These are phyloP conservation scores for Boletus rufocinnamomeus DNA, from an alignment of 768 basidiomycete genomes.

Conservation along the genomic window DNA sequence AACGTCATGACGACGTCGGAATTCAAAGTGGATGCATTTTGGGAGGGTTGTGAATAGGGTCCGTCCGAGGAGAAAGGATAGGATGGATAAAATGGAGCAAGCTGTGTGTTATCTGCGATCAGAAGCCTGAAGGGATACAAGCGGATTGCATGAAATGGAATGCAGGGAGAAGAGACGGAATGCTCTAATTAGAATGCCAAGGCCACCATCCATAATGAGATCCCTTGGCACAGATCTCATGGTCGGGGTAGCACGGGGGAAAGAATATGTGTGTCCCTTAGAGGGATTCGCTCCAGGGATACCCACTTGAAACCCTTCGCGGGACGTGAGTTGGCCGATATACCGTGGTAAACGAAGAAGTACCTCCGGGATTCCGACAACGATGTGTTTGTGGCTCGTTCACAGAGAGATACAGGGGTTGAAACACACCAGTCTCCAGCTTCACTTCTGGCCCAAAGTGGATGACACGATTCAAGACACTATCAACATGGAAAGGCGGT, in stretches of 20 bases:
- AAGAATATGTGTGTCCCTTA: too few species aligned
- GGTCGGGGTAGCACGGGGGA: not conserved
- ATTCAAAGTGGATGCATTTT: not conserved
- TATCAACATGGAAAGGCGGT: not conserved
- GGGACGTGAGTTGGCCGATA: not conserved
- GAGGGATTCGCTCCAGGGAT: not conserved
- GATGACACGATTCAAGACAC: not conserved
- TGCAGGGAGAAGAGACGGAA: not conserved
- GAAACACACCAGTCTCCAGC: not conserved
- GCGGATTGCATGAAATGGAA: not conserved
- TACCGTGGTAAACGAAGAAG: not conserved
- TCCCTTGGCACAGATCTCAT: constrained; percentile 4
- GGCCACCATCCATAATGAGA: not conserved
- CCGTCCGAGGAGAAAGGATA: not conserved
- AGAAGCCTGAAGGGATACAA: not conserved
- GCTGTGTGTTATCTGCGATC: not conserved
- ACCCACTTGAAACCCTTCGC: constrained; percentile 12
- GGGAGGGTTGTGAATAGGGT: not conserved
- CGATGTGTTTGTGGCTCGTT: not conserved
- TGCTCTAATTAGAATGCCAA: not conserved
- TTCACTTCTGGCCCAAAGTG: not conserved
- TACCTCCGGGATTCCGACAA: not conserved
- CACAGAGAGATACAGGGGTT: not conserved
- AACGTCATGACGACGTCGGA: not conserved
- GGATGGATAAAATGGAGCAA: not conserved